A percentile compares a stretch with the other conserved stretches of the same genome.
phyloP scores from a whole-genome alignment of 306 rosid genomes.

The Leucaena leucocephala region DNA sequence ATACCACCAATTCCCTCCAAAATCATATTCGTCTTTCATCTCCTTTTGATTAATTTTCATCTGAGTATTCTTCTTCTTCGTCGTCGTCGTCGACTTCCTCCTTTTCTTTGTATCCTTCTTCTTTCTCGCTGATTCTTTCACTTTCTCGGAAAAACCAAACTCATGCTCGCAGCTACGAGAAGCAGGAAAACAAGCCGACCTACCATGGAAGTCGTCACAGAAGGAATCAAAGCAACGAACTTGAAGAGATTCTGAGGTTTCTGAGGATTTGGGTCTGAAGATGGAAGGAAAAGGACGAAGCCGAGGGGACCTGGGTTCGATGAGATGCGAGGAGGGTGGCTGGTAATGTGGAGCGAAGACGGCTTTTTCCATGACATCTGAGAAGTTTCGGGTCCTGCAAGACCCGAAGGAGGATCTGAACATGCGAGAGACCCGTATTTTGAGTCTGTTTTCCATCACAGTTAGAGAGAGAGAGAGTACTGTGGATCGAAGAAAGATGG shows the following conservation, averaged over 20 bases:
- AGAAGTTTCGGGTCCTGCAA: constrained; percentile 65
- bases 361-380: constrained; percentile 68
- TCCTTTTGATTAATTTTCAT: constrained; percentile 47
- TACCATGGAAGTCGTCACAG: neutral
- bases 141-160: constrained; percentile 23
- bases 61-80: constrained; percentile 43
- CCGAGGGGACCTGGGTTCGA: constrained; percentile 39
- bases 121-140: constrained; percentile 23
- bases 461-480: neutral
- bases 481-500: neutral
- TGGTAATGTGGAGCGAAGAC: constrained; percentile 48
- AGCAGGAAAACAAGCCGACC: constrained; percentile 42
- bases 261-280: constrained; percentile 44
- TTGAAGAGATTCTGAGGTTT: constrained; percentile 24
- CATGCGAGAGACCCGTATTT: constrained; percentile 77
- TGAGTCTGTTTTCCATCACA: constrained; percentile 74
- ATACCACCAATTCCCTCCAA: constrained; percentile 69
- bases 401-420: constrained; percentile 80
- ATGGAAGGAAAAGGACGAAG: constrained; percentile 49
- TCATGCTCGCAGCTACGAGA: constrained; percentile 35
- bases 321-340: constrained; percentile 24
- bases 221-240: constrained; percentile 15
- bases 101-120: constrained; percentile 30
- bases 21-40: constrained; percentile 48
- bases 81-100: neutral